These are phyloP conservation scores for Micractinium sp. DNA, from an alignment of 139 green algal species.

Conservation along the genomic window DNA sequence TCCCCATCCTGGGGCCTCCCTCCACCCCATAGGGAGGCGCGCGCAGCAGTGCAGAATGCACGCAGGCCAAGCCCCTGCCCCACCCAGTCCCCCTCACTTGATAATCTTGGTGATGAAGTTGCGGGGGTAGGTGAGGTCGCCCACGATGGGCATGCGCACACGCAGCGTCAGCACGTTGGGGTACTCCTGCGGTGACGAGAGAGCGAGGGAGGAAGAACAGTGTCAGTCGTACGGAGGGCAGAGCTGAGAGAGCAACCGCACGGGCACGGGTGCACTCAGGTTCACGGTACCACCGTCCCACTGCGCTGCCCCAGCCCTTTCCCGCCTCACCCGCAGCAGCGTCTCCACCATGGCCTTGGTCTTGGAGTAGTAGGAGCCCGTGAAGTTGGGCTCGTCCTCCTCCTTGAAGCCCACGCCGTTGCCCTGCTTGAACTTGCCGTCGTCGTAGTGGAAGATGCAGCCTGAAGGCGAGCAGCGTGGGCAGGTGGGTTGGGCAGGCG, in stretches of 20 bases:
- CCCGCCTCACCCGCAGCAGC: conserved; percentile 68
- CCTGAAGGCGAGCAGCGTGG: conserved; percentile 43
- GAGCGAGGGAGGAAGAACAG: too few species aligned
- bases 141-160: conserved; percentile 97
- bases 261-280: not conserved
- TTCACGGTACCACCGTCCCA: not conserved
- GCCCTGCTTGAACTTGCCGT: conserved; percentile 77
- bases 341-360: conserved; percentile 96
- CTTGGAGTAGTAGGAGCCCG: conserved; percentile 96
- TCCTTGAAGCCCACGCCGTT: conserved; percentile 94
- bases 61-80: not conserved
- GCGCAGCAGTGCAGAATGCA: too few species aligned
- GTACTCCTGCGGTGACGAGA: conserved; percentile 64
- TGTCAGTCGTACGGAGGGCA: not conserved
- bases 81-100: conserved; percentile 52
- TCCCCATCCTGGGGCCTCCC: too few species aligned
- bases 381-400: conserved; percentile 95
- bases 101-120: conserved; percentile 99
- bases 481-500: not conserved
- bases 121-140: conserved; percentile 86
- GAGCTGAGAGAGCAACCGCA: not conserved
- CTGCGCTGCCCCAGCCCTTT: not conserved
- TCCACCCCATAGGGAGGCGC: not conserved
- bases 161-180: conserved; percentile 93
- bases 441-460: conserved; percentile 99